These are phyloP conservation scores for Phytopythium mirpurense DNA, from an alignment of 352 stramenopile genomes.

Conservation along the genomic window DNA sequence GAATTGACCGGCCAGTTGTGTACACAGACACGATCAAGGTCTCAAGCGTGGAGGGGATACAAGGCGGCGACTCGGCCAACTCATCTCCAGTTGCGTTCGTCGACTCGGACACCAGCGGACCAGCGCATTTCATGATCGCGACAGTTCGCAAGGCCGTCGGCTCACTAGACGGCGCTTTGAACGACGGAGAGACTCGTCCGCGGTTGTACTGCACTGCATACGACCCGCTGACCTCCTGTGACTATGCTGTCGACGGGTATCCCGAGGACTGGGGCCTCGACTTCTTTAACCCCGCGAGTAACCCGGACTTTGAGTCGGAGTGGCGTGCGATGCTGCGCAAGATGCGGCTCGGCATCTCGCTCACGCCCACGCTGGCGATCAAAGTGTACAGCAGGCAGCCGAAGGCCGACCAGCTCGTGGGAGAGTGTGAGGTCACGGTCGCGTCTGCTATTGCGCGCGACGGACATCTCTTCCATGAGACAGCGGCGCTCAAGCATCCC, in stretches of 20 bases:
- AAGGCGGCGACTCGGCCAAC: neutral
- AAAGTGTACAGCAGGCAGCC: slow-evolving; percentile 67
- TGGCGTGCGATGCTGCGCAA: slow-evolving; percentile 45
- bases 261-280: slow-evolving; percentile 51
- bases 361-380: slow-evolving; percentile 66
- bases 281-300: slow-evolving; percentile 52
- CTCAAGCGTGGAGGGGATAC: neutral
- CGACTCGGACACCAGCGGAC: slow-evolving; percentile 10
- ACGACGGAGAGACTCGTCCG: slow-evolving; percentile 5
- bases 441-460: slow-evolving; percentile 66
- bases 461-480: slow-evolving; percentile 69
- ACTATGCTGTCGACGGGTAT: slow-evolving; percentile 70
- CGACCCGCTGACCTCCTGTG: slow-evolving; percentile 69
- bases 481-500: slow-evolving; percentile 39
- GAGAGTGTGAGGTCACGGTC: slow-evolving; percentile 70
- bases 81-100: slow-evolving; percentile 9
- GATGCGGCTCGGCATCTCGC: slow-evolving; percentile 47
- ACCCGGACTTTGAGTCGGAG: slow-evolving; percentile 41
- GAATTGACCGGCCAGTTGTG: slow-evolving; percentile 62
- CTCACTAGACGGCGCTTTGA: slow-evolving; percentile 11
- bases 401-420: slow-evolving; percentile 64
- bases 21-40: slow-evolving; percentile 77
- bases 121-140: slow-evolving; percentile 65
- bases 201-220: slow-evolving; percentile 81
- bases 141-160: slow-evolving; percentile 56